Evolutionary conservation across 2,329 filamentous ascomycete genomes (phyloP).

Genomic region (Epichloe uncinata): DNA sequence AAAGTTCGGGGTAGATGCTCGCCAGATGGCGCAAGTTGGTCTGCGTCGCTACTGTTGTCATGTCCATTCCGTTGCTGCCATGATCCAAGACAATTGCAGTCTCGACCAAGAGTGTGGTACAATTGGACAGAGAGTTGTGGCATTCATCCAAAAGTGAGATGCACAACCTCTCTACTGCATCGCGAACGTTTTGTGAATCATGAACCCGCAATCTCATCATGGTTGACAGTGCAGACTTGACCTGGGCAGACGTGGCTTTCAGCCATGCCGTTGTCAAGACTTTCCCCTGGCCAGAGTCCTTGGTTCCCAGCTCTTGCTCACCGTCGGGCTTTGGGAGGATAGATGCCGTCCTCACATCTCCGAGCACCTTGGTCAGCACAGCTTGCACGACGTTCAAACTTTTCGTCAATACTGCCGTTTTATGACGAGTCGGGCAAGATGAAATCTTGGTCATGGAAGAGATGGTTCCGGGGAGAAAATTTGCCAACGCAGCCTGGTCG

Average conservation of each 20-base stretch:
- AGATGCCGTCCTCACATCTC: constrained; percentile 41
- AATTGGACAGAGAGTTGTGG: constrained; percentile 55
- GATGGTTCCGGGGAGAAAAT: constrained; percentile 70
- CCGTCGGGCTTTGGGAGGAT: constrained; percentile 23
- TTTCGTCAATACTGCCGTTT: constrained; percentile 45
- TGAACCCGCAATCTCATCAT: constrained; percentile 64
- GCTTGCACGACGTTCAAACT: constrained; percentile 45
- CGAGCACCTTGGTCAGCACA: constrained; percentile 41
- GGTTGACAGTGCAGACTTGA: constrained; percentile 69
- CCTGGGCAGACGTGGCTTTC: constrained; percentile 63
- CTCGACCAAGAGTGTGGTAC: constrained; percentile 61
- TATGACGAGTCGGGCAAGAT: constrained; percentile 49
- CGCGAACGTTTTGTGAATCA: constrained; percentile 53
- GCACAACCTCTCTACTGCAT: constrained; percentile 57
- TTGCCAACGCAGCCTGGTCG: constrained; percentile 64
- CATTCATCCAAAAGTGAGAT: constrained; percentile 68
- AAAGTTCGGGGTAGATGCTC: constrained; percentile 46
- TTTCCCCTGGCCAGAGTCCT: constrained; percentile 17
- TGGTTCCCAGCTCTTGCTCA: constrained; percentile 13
- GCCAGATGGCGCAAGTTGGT: constrained; percentile 49
- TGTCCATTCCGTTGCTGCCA: constrained; percentile 26
- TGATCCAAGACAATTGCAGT: constrained; percentile 59
- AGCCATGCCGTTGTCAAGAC: constrained; percentile 51
- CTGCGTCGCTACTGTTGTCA: constrained; percentile 18
- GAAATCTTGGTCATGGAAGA: constrained; percentile 68